Percentiles rank a stretch among this genome's conserved stretches.
These are phyloP conservation scores for Neopestalotiopsis clavispora DNA, from an alignment of 2,329 filamentous ascomycete species.

Conservation along the genomic window DNA sequence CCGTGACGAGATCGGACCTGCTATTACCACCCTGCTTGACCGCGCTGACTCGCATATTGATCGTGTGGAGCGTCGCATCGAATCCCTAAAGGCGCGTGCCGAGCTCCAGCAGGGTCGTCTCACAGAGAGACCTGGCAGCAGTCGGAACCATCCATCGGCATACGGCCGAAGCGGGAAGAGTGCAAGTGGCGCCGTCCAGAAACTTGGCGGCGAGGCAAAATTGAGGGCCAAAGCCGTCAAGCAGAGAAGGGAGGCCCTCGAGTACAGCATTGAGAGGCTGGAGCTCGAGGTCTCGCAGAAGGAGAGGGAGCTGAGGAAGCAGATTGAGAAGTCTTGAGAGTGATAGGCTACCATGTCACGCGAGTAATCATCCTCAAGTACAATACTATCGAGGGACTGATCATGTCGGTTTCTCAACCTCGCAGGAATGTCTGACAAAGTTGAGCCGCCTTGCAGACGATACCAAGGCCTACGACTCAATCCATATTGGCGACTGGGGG, in stretches of 20 bases:
- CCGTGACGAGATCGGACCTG: constrained; percentile 87
- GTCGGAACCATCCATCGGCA: background rate
- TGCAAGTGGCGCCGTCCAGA: background rate
- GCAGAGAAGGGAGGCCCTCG: constrained; percentile 83
- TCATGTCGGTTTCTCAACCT: too few relatives aligned
- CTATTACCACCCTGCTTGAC: constrained; percentile 77
- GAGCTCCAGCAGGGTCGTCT: constrained; percentile 81
- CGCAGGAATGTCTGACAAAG: too few relatives aligned
- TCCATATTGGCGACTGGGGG: too few relatives aligned
- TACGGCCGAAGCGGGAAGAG: constrained; percentile 11
- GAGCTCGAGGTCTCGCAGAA: constrained; percentile 85
- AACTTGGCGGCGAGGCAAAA: constrained; percentile 59
- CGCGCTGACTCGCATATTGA: constrained; percentile 85
- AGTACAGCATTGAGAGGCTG: constrained; percentile 84
- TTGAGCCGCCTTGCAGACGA: too few relatives aligned
- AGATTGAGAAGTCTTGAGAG: constrained; percentile 46
- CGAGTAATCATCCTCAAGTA: background rate
- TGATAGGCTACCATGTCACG: background rate
- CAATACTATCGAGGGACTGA: too few relatives aligned
- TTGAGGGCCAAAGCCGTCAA: constrained; percentile 64
- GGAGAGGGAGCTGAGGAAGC: constrained; percentile 62
- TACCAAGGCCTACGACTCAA: too few relatives aligned
- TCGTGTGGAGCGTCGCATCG: constrained; percentile 80
- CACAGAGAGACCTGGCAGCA: constrained; percentile 31
- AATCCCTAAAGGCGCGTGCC: constrained; percentile 80